Conservation (phyloP, 148 eudicot genomes). For the Dianthus caryophyllus region DNA sequence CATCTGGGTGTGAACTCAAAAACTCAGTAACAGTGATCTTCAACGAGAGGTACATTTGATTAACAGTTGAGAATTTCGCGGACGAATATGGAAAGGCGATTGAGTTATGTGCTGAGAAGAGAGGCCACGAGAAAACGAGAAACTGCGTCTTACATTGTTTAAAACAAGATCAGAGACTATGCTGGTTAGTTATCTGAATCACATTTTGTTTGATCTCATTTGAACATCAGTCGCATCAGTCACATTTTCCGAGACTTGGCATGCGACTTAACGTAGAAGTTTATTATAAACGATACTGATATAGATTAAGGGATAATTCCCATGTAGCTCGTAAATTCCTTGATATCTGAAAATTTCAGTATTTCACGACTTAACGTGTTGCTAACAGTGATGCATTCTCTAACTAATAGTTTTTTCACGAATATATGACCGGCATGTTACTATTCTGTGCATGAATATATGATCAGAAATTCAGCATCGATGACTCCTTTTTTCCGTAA, state of each 20-base stretch:
- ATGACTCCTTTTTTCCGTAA: background rate
- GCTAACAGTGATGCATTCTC: background rate
- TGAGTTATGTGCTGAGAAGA: conserved; percentile 90
- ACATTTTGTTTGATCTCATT: background rate
- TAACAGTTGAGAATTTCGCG: too few relatives aligned
- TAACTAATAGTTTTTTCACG: too few relatives aligned
- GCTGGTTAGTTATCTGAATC: too few relatives aligned
- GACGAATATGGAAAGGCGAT: conserved; percentile 89
- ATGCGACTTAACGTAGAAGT: background rate
- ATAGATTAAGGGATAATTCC: background rate
- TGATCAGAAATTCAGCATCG: too few relatives aligned
- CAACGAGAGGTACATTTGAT: too few relatives aligned
- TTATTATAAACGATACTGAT: background rate
- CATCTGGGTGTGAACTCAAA: too few relatives aligned
- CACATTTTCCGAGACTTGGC: background rate
- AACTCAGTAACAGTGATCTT: too few relatives aligned
- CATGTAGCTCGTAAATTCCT: background rate
- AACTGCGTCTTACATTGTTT: background rate
- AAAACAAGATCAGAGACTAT: too few relatives aligned
- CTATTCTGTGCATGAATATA: too few relatives aligned
- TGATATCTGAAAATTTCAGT: background rate
- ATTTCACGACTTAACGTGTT: background rate
- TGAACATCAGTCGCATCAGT: background rate
- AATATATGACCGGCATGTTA: too few relatives aligned
- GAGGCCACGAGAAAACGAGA: conserved; percentile 90